Evolutionary conservation across 371 early-diverging fungal species (phyloP).

Genomic region (Saksenaea oblongispora): DNA sequence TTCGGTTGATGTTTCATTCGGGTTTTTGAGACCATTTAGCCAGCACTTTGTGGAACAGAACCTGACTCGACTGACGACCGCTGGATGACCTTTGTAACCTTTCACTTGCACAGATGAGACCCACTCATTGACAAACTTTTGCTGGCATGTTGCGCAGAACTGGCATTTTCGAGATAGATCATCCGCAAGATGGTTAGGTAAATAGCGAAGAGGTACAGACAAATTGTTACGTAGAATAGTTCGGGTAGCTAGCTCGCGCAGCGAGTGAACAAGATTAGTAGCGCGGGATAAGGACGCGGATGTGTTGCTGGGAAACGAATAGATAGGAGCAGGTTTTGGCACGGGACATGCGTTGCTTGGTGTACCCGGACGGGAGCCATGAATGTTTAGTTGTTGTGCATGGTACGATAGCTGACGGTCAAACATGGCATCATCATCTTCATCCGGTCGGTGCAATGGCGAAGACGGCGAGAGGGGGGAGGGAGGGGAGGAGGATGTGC

Average conservation of each 20-base stretch:
- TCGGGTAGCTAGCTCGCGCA: conserved; percentile 37
- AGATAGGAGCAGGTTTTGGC: neutral
- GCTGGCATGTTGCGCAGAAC: conserved; percentile 50
- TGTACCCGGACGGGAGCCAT: conserved; percentile 32
- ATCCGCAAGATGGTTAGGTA: conserved; percentile 48
- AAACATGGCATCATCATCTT: conserved; percentile 45
- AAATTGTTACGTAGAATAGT: conserved; percentile 20
- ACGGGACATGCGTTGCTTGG: conserved; percentile 5
- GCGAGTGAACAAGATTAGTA: conserved; percentile 28
- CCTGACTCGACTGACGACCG: conserved; percentile 58
- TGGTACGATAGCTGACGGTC: conserved; percentile 46
- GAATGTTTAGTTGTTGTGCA: conserved; percentile 44
- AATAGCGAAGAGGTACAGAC: conserved; percentile 22
- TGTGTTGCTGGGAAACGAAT: neutral
- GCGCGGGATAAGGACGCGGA: neutral
- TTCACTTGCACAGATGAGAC: conserved; percentile 63
- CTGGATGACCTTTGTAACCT: conserved; percentile 61
- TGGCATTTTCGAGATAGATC: conserved; percentile 42
- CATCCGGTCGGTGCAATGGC: conserved; percentile 10
- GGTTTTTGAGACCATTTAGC: conserved; percentile 26
- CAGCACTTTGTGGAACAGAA: conserved; percentile 60
- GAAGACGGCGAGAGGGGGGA: neutral
- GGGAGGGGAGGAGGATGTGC: neutral
- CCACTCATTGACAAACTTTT: conserved; percentile 65
- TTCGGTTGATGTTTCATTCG: neutral